A percentile compares a stretch with the other conserved stretches of the same genome.
Conservation (phyloP, 768 basidiomycete genomes). For the Lentinula sp. region DNA sequence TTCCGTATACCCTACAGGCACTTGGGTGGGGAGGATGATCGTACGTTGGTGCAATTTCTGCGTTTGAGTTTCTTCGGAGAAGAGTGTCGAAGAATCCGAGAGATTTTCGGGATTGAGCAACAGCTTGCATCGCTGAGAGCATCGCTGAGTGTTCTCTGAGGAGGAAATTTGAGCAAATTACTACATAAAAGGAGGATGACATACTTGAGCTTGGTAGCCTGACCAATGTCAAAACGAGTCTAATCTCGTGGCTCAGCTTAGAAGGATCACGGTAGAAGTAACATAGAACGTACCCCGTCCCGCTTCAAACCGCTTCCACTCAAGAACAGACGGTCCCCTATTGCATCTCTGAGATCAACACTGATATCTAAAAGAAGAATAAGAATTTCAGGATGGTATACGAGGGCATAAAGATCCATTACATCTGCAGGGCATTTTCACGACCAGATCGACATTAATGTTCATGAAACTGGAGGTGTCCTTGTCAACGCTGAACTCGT, state of each 20-base stretch:
- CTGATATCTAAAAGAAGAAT: conserved; percentile 53
- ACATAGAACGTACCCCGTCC: conserved; percentile 61
- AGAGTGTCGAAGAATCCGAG: conserved; percentile 66
- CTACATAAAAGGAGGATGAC: conserved; percentile 7
- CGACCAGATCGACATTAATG: conserved; percentile 88
- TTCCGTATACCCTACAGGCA: conserved; percentile 86
- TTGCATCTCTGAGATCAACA: conserved; percentile 85
- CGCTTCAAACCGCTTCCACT: conserved; percentile 68
- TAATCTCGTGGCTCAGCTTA: conserved; percentile 17
- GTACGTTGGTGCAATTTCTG: conserved; percentile 66
- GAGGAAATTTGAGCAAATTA: background rate
- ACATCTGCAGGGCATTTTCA: conserved; percentile 94
- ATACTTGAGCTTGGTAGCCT: conserved; percentile 68
- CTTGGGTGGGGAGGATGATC: conserved; percentile 60
- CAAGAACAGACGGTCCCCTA: conserved; percentile 89
- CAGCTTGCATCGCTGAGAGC: conserved; percentile 64
- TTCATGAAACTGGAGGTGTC: conserved; percentile 57
- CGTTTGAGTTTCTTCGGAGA: conserved; percentile 33
- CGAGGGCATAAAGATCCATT: conserved; percentile 6
- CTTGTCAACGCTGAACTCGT: conserved; percentile 81
- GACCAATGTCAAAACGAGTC: conserved; percentile 77
- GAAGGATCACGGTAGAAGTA: background rate
- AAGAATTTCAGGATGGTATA: background rate
- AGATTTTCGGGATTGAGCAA: conserved; percentile 68
- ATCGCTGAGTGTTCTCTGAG: conserved; percentile 55